Evolutionary conservation across 2,329 filamentous ascomycete species (phyloP).

Genomic region (Zarea fungicola): DNA sequence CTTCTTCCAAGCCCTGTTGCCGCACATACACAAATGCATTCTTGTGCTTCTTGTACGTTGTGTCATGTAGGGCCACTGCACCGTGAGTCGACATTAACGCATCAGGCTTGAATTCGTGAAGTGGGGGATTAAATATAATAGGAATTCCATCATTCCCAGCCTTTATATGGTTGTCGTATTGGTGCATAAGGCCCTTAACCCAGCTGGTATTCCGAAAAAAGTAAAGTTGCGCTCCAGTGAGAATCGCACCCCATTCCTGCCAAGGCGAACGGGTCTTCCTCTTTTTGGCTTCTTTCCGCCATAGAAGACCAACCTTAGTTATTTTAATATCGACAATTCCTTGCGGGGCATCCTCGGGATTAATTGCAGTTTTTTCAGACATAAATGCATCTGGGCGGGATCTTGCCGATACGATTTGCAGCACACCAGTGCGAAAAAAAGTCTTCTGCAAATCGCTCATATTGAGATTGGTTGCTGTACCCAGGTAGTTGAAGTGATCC

Average conservation of each 20-base stretch:
- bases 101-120: slow-evolving; percentile 91
- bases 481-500: slow-evolving; percentile 84
- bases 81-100: slow-evolving; percentile 89
- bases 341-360: slow-evolving; percentile 79
- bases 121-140: slow-evolving; percentile 82
- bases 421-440: slow-evolving; percentile 83
- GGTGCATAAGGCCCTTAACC: slow-evolving; percentile 86
- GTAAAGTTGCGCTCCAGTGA: slow-evolving; percentile 95
- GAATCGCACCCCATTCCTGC: slow-evolving; percentile 97
- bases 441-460: slow-evolving; percentile 77
- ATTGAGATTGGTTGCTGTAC: slow-evolving; percentile 70
- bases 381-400: slow-evolving; percentile 95
- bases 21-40: slow-evolving; percentile 89
- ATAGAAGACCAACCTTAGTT: slow-evolving; percentile 89
- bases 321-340: slow-evolving; percentile 97
- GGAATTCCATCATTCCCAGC: slow-evolving; percentile 69
- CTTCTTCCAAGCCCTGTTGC: slow-evolving; percentile 81
- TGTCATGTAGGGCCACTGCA: slow-evolving; percentile 81
- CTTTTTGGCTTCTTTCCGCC: slow-evolving; percentile 91
- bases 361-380: slow-evolving; percentile 76
- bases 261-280: slow-evolving; percentile 92
- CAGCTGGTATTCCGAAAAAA: slow-evolving; percentile 92
- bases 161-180: slow-evolving; percentile 78
- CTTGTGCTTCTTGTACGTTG: slow-evolving; percentile 90
- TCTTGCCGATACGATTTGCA: slow-evolving; percentile 91